Conservation (phyloP, 2,329 filamentous ascomycete genomes). For the Penicillium thymicola region DNA sequence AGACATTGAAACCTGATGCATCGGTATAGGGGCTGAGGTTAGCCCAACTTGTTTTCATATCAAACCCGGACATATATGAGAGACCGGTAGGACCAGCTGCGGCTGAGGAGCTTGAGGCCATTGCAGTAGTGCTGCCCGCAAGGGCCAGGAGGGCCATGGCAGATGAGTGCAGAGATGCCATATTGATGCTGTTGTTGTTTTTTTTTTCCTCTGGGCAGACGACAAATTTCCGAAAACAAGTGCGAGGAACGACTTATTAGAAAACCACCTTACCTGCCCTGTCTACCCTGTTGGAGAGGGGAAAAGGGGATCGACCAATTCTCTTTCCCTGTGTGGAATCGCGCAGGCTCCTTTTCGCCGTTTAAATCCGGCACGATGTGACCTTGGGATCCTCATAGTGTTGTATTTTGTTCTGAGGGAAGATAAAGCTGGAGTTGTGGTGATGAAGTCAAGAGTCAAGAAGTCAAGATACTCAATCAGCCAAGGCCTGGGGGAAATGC, state of each 20-base stretch:
- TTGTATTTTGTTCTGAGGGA: background rate
- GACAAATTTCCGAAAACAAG: background rate
- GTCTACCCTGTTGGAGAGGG: background rate
- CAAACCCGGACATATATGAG: constrained; percentile 27
- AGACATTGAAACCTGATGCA: constrained; percentile 17
- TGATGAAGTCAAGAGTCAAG: background rate
- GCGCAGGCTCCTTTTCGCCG: background rate
- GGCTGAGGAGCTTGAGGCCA: constrained; percentile 1
- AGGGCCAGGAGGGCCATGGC: constrained; percentile 8
- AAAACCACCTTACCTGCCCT: background rate
- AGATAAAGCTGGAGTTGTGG: background rate
- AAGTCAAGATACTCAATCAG: background rate
- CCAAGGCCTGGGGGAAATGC: background rate
- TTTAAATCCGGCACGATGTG: background rate
- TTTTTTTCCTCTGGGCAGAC: background rate
- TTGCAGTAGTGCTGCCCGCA: constrained; percentile 1
- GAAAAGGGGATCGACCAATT: background rate
- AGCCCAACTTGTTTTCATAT: constrained; percentile 29
- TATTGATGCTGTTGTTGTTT: background rate
- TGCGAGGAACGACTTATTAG: background rate
- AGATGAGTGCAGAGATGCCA: background rate
- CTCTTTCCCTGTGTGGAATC: background rate
- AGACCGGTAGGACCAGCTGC: constrained; percentile 21
- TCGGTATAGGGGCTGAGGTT: constrained; percentile 30
- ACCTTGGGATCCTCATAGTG: background rate